Evolutionary conservation across 495 filamentous ascomycete genomes (phyloP).

Genomic region (Podospora appendiculata): DNA sequence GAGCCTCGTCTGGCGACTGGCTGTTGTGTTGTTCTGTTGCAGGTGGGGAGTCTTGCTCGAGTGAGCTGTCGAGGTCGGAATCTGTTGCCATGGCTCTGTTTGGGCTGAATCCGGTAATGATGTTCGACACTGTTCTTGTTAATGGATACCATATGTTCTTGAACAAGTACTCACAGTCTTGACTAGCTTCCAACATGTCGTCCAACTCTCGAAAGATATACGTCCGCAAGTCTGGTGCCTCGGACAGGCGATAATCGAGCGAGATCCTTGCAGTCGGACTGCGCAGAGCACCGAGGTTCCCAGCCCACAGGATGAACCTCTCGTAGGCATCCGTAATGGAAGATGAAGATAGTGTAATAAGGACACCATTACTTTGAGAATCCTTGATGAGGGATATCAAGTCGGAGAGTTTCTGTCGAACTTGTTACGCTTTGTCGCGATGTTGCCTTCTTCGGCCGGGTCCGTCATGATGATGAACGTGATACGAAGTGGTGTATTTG

Average conservation of each 20-base stretch:
- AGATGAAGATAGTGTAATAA: not conserved
- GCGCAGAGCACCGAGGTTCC: conserved; percentile 8
- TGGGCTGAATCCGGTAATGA: not conserved
- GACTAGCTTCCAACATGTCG: not conserved
- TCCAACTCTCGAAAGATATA: not conserved
- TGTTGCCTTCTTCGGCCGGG: too few relatives aligned
- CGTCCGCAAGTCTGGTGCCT: not conserved
- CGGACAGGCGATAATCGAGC: conserved; percentile 2
- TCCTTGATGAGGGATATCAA: not conserved
- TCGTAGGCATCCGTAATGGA: conserved; percentile 4
- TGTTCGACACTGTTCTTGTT: not conserved
- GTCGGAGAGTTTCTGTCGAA: not conserved
- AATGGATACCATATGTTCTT: too few relatives aligned
- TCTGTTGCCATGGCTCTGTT: not conserved
- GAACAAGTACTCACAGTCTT: not conserved
- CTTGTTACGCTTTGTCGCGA: not conserved
- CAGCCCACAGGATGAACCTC: conserved; percentile 11
- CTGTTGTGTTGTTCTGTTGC: not conserved
- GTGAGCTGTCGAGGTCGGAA: not conserved
- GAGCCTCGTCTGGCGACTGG: not conserved
- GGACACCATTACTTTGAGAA: not conserved
- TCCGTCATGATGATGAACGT: too few relatives aligned
- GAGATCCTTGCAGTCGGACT: conserved; percentile 1
- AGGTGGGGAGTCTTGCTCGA: not conserved
- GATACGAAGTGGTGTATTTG: too few relatives aligned